These are phyloP conservation scores for Termitomyces heimii DNA, from an alignment of 768 basidiomycete species.

Conservation along the genomic window DNA sequence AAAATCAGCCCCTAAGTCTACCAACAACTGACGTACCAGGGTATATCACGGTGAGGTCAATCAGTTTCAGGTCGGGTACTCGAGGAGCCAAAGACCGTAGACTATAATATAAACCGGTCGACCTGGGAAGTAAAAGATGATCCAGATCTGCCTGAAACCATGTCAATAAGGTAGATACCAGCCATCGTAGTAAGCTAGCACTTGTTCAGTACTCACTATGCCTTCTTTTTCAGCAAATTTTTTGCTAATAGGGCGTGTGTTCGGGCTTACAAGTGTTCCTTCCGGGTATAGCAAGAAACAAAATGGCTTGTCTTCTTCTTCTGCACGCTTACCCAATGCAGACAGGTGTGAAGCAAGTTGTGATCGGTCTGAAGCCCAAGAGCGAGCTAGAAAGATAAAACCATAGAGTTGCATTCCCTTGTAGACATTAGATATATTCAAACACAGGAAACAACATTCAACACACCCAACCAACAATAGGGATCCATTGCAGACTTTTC, in stretches of 20 bases:
- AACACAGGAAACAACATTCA: background rate
- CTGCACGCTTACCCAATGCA: slow-evolving; percentile 62
- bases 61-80: slow-evolving; percentile 67
- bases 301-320: slow-evolving; percentile 62
- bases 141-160: slow-evolving; percentile 62
- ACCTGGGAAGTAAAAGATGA: slow-evolving; percentile 84
- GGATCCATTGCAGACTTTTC: slow-evolving; percentile 79
- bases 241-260: slow-evolving; percentile 81
- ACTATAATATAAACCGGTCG: slow-evolving; percentile 85
- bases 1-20: background rate
- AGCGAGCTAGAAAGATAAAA: slow-evolving; percentile 90
- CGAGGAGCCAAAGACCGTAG: slow-evolving; percentile 76
- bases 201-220: slow-evolving; percentile 54
- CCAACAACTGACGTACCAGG: slow-evolving; percentile 48
- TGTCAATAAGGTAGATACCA: background rate
- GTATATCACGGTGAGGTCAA: slow-evolving; percentile 93
- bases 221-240: slow-evolving; percentile 86
- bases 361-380: slow-evolving; percentile 80
- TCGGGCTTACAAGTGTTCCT: slow-evolving; percentile 85
- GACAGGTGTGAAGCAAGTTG: slow-evolving; percentile 63
- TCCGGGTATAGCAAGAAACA: slow-evolving; percentile 91
- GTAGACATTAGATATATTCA: slow-evolving; percentile 1
- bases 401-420: slow-evolving; percentile 94
- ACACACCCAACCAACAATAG: slow-evolving; percentile 81
- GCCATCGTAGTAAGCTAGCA: background rate